Base-by-base conservation (phyloP, 2,329 filamentous ascomycete genomes). In the Immersiporthe knoxdaviesiana region DNA sequence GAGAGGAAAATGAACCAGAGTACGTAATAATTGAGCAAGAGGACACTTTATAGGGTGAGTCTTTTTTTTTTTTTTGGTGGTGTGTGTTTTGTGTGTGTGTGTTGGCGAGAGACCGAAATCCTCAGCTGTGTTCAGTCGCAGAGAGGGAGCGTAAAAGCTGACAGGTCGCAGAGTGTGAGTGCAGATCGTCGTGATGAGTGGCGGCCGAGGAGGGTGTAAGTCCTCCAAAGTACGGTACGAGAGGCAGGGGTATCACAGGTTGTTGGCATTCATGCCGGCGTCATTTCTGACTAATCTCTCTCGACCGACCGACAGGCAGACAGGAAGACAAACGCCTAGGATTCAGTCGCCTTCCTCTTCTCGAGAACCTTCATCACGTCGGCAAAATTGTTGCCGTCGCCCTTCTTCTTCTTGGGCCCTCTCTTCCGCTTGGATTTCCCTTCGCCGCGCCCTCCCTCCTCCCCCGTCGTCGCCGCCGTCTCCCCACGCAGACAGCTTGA, bases 331-430 rank as follows among this genome's bases (percentile, higher is more conserved):
- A 5, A 16, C 27, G 8, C 66, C 47, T 56, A 71, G 69, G 74
- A 77, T 47, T 75, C 76, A 1, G 75, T 77, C 41, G 76, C 77
- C 67, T 85, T 85, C 60, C 84, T 82, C 74, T 84, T 81, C 76
- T 96, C 91, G 75, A 97, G 86, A 37, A 93, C 92, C 69, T 87
- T 87, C 83, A 97, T 81, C 66, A 97, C 92, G 83, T 97, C 93
- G 6, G 87, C 87, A 18, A 89, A 92, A 79, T 85, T 95, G 76
- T 98, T 93, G 70, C 81, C 89, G 77, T 94, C 91, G 0, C 91
- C 91, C 78, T 92, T 93, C 76, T 88, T 87, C 83, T 92, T 94
- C 84, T 92, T 92, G 0, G 85, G 82, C 0, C 89, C 90, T 72
- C 91, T 87, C 80, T 92, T 93, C 73, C 90, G 84, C 81, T 91